Percentiles rank a stretch among this genome's conserved stretches.
Conservation (phyloP, 2,329 filamentous ascomycete species). For the Moelleriella libera region DNA sequence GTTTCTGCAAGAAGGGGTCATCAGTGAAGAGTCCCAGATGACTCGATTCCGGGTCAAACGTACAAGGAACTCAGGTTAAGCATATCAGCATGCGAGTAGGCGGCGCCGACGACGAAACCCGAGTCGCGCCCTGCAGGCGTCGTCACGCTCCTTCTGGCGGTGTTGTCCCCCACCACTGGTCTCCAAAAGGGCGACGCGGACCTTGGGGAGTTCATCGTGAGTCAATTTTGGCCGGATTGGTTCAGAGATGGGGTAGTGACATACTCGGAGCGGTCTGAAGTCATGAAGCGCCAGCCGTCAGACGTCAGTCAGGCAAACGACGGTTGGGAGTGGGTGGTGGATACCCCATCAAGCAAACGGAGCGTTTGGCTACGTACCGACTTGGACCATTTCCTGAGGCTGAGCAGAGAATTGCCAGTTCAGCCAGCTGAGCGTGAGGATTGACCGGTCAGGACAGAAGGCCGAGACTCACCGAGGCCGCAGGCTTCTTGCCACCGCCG, state of each 20-base stretch:
- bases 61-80: constrained; percentile 76
- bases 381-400: constrained; percentile 95
- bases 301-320: constrained; percentile 7
- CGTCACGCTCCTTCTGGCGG: constrained; percentile 33
- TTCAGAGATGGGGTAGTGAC: constrained; percentile 14
- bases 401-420: constrained; percentile 6
- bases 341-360: background rate
- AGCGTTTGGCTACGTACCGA: constrained; percentile 50
- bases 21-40: background rate
- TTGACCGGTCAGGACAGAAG: background rate
- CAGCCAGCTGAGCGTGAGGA: background rate
- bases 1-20: constrained; percentile 27
- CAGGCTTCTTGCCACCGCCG: constrained; percentile 53
- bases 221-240: constrained; percentile 11
- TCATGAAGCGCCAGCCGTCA: background rate
- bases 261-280: constrained; percentile 48
- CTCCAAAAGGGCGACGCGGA: constrained; percentile 82
- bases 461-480: constrained; percentile 49
- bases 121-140: constrained; percentile 36
- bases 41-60: constrained; percentile 11
- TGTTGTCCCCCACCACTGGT: constrained; percentile 39
- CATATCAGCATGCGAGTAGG: constrained; percentile 93
- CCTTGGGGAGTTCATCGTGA: constrained; percentile 29
- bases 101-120: constrained; percentile 74
- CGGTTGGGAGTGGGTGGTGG: background rate